phyloP scores from a whole-genome alignment of 176 grass and related monocot genomes.

The Calamus simplicifolius region DNA sequence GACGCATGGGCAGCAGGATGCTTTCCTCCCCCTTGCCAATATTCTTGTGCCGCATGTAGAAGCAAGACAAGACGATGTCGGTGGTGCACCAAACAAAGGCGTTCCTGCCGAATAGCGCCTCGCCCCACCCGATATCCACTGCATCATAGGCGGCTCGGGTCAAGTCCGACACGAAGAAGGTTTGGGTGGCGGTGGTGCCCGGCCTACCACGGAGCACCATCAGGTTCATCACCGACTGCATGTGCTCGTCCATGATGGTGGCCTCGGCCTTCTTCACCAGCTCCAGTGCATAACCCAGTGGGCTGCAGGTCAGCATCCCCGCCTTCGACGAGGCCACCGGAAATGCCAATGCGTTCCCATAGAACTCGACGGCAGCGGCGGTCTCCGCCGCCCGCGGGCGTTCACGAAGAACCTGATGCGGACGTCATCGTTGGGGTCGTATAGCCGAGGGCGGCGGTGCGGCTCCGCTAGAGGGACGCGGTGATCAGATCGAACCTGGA shows the following conservation, averaged over 20 bases:
- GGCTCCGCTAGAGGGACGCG: slow-evolving; percentile 57
- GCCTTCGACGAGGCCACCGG: slow-evolving; percentile 40
- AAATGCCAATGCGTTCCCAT: slow-evolving; percentile 70
- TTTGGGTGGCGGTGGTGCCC: slow-evolving; percentile 15
- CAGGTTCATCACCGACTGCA: slow-evolving; percentile 55
- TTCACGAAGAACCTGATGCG: slow-evolving; percentile 51
- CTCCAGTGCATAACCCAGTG: slow-evolving; percentile 42
- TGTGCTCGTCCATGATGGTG: slow-evolving; percentile 43
- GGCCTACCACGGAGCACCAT: too few relatives aligned
- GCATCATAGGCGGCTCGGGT: slow-evolving; percentile 44
- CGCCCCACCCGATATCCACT: slow-evolving; percentile 72
- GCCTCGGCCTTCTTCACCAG: slow-evolving; percentile 57
- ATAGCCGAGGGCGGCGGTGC: slow-evolving; percentile 40
- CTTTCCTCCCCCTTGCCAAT: slow-evolving; percentile 43
- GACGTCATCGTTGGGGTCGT: slow-evolving; percentile 36
- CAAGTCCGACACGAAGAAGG: slow-evolving; percentile 70
- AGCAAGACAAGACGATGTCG: slow-evolving; percentile 30
- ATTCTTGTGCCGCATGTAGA: slow-evolving; percentile 47
- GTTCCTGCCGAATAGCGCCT: slow-evolving; percentile 37
- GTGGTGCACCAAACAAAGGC: slow-evolving; percentile 43
- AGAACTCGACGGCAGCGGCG: slow-evolving; percentile 51
- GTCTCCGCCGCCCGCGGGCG: slow-evolving; percentile 29
- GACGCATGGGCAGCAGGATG: too few relatives aligned
- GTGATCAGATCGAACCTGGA: slow-evolving; percentile 55
- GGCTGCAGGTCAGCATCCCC: slow-evolving; percentile 23